phyloP scores from a whole-genome alignment of 208 protist species.

The Angomonas ambiguus region DNA sequence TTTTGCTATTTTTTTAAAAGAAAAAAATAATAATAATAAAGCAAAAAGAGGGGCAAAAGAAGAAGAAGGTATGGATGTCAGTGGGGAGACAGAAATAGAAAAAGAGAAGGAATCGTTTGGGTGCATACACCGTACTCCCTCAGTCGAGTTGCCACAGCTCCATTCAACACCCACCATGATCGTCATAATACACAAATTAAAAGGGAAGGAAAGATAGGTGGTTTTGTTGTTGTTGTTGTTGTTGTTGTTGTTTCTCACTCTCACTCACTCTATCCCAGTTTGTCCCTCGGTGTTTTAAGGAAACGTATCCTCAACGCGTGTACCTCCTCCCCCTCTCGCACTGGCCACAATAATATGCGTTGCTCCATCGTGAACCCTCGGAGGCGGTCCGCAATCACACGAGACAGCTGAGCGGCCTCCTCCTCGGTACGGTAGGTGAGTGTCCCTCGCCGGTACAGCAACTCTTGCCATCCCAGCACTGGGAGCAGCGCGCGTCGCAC shows the following conservation, averaged over 20 bases:
- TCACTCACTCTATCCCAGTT: neutral
- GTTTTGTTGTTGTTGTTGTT: too few relatives aligned
- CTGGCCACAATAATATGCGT: neutral
- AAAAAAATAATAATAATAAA: neutral
- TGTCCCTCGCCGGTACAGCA: neutral
- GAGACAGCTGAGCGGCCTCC: constrained; percentile 52
- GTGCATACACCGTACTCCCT: too few relatives aligned
- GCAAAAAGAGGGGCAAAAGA: constrained; percentile 10
- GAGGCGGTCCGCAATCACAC: constrained; percentile 42
- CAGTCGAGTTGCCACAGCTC: too few relatives aligned
- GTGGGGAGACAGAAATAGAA: neutral
- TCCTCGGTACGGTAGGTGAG: constrained; percentile 47
- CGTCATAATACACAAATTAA: too few relatives aligned
- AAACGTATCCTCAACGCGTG: neutral
- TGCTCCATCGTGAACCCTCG: constrained; percentile 1
- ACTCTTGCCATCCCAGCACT: neutral
- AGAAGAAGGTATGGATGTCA: too few relatives aligned
- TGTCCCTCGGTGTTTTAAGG: neutral
- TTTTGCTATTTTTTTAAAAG: neutral
- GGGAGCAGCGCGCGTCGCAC: neutral
- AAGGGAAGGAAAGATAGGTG: too few relatives aligned
- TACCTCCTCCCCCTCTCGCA: neutral
- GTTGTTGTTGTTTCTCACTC: too few relatives aligned
- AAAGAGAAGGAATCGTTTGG: constrained; percentile 9
- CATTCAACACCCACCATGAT: too few relatives aligned